These are phyloP conservation scores for Rubroboletus pulcherrimus DNA, from an alignment of 768 basidiomycete species.

Conservation along the genomic window DNA sequence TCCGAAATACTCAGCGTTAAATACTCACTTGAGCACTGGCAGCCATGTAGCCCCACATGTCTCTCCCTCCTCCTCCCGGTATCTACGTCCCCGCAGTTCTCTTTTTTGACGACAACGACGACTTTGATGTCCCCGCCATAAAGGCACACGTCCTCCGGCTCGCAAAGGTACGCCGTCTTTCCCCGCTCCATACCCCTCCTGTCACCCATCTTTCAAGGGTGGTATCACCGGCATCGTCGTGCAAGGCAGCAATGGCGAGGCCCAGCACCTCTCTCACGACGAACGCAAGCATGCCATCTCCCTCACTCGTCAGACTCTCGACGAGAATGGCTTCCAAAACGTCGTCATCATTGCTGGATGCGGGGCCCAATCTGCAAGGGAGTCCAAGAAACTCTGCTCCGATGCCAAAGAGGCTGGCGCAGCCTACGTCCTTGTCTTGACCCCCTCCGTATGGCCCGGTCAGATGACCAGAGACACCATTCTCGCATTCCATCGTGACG, in stretches of 20 bases:
- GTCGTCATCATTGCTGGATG: conserved; percentile 78
- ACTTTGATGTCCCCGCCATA: conserved; percentile 65
- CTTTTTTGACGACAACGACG: conserved; percentile 66
- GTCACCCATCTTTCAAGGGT: conserved; percentile 41
- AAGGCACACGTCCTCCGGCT: conserved; percentile 69
- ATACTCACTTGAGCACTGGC: too few relatives aligned
- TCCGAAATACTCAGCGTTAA: neutral
- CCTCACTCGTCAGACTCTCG: conserved; percentile 66
- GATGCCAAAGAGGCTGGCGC: conserved; percentile 85
- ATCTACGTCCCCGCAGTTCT: conserved; percentile 78
- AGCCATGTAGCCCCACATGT: conserved; percentile 12
- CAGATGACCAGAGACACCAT: conserved; percentile 63
- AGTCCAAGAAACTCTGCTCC: conserved; percentile 63
- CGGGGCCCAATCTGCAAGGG: conserved; percentile 74
- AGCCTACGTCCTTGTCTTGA: conserved; percentile 69
- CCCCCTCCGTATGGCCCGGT: conserved; percentile 66
- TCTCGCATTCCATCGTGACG: conserved; percentile 62
- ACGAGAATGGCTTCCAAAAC: conserved; percentile 64
- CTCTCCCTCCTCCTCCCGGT: conserved; percentile 56
- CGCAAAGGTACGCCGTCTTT: conserved; percentile 47
- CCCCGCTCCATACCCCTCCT: conserved; percentile 12
- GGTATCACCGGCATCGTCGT: conserved; percentile 71
- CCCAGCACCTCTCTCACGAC: conserved; percentile 69
- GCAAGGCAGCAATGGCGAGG: conserved; percentile 74
- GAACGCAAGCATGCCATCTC: conserved; percentile 63